phyloP scores from a whole-genome alignment of 2,329 filamentous ascomycete species.

The Talaromyces amestolkiae region DNA sequence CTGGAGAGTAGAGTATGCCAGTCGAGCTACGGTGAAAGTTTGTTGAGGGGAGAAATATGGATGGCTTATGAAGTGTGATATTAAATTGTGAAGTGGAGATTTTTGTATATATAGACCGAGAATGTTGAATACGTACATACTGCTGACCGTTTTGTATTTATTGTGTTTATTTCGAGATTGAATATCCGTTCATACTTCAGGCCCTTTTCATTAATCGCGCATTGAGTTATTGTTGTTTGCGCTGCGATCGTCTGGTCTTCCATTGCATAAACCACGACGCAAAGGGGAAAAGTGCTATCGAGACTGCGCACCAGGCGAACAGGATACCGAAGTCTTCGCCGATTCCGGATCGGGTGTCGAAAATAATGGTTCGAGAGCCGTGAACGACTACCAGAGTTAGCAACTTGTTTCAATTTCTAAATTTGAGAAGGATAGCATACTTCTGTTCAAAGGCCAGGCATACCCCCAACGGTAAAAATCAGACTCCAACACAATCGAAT shows the following conservation, averaged over 20 bases:
- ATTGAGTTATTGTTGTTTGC: not conserved
- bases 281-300: slow-evolving; percentile 54
- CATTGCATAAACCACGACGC: slow-evolving; percentile 46
- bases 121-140: slow-evolving; percentile 14
- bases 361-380: slow-evolving; percentile 59
- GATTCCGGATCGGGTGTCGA: slow-evolving; percentile 58
- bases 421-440: slow-evolving; percentile 31
- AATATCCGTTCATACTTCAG: not conserved
- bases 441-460: slow-evolving; percentile 62
- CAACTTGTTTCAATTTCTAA: not conserved
- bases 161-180: slow-evolving; percentile 1
- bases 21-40: too few relatives aligned
- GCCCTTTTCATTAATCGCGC: not conserved
- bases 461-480: slow-evolving; percentile 63
- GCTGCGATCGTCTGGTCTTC: slow-evolving; percentile 24
- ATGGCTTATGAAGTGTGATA: not conserved
- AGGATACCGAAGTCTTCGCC: slow-evolving; percentile 61
- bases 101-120: slow-evolving; percentile 2
- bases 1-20: slow-evolving; percentile 15
- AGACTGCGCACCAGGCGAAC: slow-evolving; percentile 50
- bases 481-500: slow-evolving; percentile 58
- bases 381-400: slow-evolving; percentile 50
- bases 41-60: not conserved
- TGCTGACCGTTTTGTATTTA: slow-evolving; percentile 5
- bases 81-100: not conserved